A percentile compares a stretch with the other conserved stretches of the same genome.
These are phyloP conservation scores for Tremella yokohamensis DNA, from an alignment of 768 basidiomycete species.

Conservation along the genomic window DNA sequence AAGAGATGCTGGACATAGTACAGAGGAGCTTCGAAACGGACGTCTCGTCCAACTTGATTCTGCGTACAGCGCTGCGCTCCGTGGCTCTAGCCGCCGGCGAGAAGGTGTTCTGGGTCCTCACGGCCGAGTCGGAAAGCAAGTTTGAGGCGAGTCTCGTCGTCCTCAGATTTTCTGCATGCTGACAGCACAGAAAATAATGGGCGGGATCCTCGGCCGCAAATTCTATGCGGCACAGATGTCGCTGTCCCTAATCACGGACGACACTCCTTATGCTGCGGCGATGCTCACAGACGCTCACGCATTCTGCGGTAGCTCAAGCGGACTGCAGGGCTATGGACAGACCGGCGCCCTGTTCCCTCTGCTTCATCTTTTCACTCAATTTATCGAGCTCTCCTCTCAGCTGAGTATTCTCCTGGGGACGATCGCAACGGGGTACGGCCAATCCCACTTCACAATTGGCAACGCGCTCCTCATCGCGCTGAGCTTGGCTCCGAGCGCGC, in stretches of 20 bases:
- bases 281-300: too few relatives aligned
- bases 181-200: too few relatives aligned
- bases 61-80: conserved; percentile 12
- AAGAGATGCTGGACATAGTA: conserved; percentile 31
- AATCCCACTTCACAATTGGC: not conserved
- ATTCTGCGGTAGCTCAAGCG: not conserved
- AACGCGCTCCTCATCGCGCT: conserved; percentile 17
- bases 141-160: too few relatives aligned
- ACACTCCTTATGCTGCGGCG: too few relatives aligned
- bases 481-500: conserved; percentile 14
- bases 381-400: conserved; percentile 11
- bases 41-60: conserved; percentile 5
- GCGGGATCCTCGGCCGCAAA: too few relatives aligned
- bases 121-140: too few relatives aligned
- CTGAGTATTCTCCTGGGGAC: conserved; percentile 8
- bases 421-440: not conserved
- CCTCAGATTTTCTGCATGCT: too few relatives aligned
- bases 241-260: too few relatives aligned
- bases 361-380: conserved; percentile 9
- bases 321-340: too few relatives aligned
- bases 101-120: conserved; percentile 8
- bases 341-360: too few relatives aligned
- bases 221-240: too few relatives aligned
- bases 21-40: conserved; percentile 22
- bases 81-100: conserved; percentile 3